Evolutionary conservation across 1,139 yeast species (phyloP).

Genomic region (Yamadazyma siamensis): DNA sequence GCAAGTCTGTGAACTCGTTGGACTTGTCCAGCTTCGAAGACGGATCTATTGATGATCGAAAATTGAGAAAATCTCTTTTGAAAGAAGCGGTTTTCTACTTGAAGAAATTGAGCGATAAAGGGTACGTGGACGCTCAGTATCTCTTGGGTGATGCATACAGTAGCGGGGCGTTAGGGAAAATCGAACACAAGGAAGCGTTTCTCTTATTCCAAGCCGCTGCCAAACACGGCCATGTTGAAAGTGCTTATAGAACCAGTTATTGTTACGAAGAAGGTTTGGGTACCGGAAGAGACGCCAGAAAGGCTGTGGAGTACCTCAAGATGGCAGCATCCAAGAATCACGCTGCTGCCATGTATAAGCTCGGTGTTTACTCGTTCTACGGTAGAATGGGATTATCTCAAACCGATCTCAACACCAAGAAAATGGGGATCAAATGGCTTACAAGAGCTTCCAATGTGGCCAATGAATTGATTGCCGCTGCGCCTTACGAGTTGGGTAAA

Average conservation of each 20-base stretch:
- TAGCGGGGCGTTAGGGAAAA: conserved; percentile 80
- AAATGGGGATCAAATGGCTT: conserved; percentile 90
- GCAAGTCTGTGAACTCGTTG: conserved; percentile 21
- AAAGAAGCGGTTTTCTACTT: conserved; percentile 76
- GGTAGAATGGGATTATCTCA: conserved; percentile 75
- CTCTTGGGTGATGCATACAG: conserved; percentile 84
- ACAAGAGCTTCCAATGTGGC: conserved; percentile 84
- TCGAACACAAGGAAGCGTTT: conserved; percentile 79
- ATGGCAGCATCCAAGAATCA: conserved; percentile 90
- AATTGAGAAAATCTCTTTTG: conserved; percentile 48
- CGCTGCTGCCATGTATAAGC: conserved; percentile 91
- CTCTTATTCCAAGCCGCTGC: conserved; percentile 82
- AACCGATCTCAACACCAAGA: conserved; percentile 65
- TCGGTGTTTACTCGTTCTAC: conserved; percentile 83
- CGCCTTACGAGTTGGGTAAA: conserved; percentile 88
- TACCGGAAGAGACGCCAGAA: conserved; percentile 81
- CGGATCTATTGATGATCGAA: conserved; percentile 24
- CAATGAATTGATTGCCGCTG: conserved; percentile 80
- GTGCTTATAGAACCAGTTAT: conserved; percentile 86
- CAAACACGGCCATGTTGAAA: conserved; percentile 87
- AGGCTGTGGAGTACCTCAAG: conserved; percentile 78
- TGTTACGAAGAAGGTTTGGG: conserved; percentile 96
- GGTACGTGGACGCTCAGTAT: conserved; percentile 88
- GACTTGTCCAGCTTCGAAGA: conserved; percentile 19
- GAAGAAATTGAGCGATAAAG: conserved; percentile 72